A percentile compares a stretch with the other conserved stretches of the same genome.
Conservation (phyloP, 192 early-diverging fungal genomes). For the Coemansia sp. region DNA sequence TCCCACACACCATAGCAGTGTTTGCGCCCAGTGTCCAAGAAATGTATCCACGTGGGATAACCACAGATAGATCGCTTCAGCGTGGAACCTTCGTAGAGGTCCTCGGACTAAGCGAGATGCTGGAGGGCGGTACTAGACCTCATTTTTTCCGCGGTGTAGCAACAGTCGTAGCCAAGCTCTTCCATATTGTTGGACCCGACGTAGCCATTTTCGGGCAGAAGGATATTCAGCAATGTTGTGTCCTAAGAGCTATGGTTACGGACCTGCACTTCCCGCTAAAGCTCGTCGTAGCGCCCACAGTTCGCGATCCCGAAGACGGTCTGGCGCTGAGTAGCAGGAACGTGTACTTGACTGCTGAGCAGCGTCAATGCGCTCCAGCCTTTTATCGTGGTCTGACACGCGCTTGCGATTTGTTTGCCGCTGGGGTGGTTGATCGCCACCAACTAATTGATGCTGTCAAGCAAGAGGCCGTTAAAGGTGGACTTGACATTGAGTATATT, state of each 20-base stretch:
- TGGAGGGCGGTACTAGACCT: constrained; percentile 91
- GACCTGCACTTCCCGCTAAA: constrained; percentile 82
- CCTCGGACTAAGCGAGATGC: constrained; percentile 82
- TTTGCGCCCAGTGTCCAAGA: constrained; percentile 74
- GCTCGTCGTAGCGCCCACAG: constrained; percentile 73
- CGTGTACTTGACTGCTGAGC: constrained; percentile 72
- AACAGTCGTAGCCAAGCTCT: constrained; percentile 91
- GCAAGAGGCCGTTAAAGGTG: constrained; percentile 44
- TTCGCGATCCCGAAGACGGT: constrained; percentile 73
- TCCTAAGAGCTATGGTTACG: constrained; percentile 73
- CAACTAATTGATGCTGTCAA: constrained; percentile 50
- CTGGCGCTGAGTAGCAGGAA: constrained; percentile 93
- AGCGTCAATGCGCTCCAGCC: constrained; percentile 69
- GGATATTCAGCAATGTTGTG: constrained; percentile 92
- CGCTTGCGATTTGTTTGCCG: constrained; percentile 50
- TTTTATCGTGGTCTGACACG: constrained; percentile 74
- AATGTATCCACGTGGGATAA: constrained; percentile 94
- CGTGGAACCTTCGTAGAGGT: constrained; percentile 92
- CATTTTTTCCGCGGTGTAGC: constrained; percentile 97
- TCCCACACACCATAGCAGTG: constrained; percentile 24
- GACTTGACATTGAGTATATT: constrained; percentile 81
- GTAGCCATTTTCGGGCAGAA: constrained; percentile 94
- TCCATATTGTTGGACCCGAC: constrained; percentile 86
- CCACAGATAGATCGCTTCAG: constrained; percentile 75
- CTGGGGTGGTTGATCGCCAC: constrained; percentile 39